A percentile compares a stretch with the other conserved stretches of the same genome.
Evolutionary conservation across 2,329 filamentous ascomycete genomes (phyloP).

Genomic region (Thelonectria olida): DNA sequence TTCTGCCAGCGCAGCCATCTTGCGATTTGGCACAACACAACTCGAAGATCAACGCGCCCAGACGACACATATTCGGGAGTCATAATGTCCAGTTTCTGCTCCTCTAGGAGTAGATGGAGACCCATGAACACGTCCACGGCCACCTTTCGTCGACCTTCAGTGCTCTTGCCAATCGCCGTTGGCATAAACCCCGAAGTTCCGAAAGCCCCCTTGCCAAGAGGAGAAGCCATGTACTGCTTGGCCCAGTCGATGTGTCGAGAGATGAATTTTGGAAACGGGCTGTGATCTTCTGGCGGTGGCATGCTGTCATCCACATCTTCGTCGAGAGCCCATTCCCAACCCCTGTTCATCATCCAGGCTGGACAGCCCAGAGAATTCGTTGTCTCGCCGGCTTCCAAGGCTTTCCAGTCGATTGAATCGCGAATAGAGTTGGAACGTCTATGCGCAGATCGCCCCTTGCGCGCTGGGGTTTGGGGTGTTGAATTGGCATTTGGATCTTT

Average conservation of each 20-base stretch:
- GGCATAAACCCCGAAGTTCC: constrained; percentile 70
- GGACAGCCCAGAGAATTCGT: constrained; percentile 60
- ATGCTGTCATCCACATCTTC: constrained; percentile 52
- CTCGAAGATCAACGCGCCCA: constrained; percentile 65
- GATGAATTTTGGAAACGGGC: constrained; percentile 53
- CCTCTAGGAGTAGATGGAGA: constrained; percentile 88
- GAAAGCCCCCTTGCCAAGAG: constrained; percentile 64
- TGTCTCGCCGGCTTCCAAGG: constrained; percentile 56
- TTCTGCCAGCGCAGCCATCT: constrained; percentile 79
- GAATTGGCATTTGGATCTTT: constrained; percentile 38
- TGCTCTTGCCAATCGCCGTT: constrained; percentile 62
- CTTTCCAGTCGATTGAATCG: constrained; percentile 57
- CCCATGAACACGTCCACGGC: constrained; percentile 76
- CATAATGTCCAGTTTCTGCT: constrained; percentile 80
- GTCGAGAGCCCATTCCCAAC: constrained; percentile 78
- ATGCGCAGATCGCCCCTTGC: constrained; percentile 45
- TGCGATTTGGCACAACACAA: constrained; percentile 81
- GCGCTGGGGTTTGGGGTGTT: constrained; percentile 40
- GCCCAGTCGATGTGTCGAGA: constrained; percentile 65
- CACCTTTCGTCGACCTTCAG: constrained; percentile 66
- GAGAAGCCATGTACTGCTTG: constrained; percentile 70
- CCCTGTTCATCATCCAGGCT: constrained; percentile 67
- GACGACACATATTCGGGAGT: constrained; percentile 55
- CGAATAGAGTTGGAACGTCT: constrained; percentile 48
- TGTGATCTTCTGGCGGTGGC: constrained; percentile 39